Conservation (phyloP, 2,329 filamentous ascomycete genomes). For the Microthyrium microscopicum region DNA sequence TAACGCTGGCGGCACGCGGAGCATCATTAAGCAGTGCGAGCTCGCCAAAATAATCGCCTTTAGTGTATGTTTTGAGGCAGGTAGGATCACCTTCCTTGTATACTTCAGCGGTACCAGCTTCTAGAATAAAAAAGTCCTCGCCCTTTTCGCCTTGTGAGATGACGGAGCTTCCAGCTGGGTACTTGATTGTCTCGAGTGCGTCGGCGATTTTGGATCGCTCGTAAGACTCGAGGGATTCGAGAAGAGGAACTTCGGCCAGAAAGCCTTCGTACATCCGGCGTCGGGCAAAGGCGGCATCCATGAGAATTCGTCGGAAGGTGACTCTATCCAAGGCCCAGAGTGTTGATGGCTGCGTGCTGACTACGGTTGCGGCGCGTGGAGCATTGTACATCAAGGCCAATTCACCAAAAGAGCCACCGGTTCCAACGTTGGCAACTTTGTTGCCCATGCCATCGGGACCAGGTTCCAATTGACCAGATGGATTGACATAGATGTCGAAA, state of each 20-base stretch:
- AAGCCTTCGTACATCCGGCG: conserved; percentile 96
- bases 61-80: conserved; percentile 68
- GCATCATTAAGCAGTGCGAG: conserved; percentile 85
- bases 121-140: conserved; percentile 80
- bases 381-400: conserved; percentile 98
- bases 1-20: conserved; percentile 75
- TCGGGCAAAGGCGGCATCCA: conserved; percentile 94
- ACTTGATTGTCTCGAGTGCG: conserved; percentile 82
- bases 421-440: conserved; percentile 65
- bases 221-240: conserved; percentile 71
- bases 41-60: conserved; percentile 96
- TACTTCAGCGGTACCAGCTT: conserved; percentile 72
- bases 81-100: conserved; percentile 57
- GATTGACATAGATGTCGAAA: conserved; percentile 85
- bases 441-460: conserved; percentile 68
- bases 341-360: conserved; percentile 66
- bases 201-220: conserved; percentile 96
- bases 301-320: conserved; percentile 92
- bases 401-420: conserved; percentile 90
- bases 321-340: conserved; percentile 91
- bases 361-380: conserved; percentile 82
- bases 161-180: conserved; percentile 60
- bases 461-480: conserved; percentile 57
- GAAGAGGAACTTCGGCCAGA: conserved; percentile 78
- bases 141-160: conserved; percentile 86